Evolutionary conservation across 495 filamentous ascomycete genomes (phyloP).

Genomic region (Echria macrotheca): DNA sequence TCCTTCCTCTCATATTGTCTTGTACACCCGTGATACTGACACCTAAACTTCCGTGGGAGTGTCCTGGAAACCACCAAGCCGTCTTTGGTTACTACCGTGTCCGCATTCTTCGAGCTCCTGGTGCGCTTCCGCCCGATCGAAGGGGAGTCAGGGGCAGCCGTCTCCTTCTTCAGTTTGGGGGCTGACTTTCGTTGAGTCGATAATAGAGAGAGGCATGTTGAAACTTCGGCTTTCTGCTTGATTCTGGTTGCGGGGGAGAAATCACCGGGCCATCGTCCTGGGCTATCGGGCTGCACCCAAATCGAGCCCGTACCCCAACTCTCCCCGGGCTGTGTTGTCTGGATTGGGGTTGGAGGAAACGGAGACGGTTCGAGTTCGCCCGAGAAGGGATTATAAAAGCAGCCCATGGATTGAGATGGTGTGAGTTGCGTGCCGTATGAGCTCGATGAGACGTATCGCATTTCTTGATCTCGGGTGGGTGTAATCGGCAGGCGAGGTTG

Average conservation of each 20-base stretch:
- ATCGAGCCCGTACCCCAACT: constrained; percentile 7
- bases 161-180: too few species aligned
- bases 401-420: constrained; percentile 15
- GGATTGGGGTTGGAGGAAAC: constrained; percentile 4
- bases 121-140: too few species aligned
- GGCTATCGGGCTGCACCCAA: constrained; percentile 20
- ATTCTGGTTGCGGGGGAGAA: neutral
- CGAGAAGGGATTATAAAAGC: constrained; percentile 9
- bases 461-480: constrained; percentile 15
- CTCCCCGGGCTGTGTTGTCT: constrained; percentile 1
- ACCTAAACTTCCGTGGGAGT: too few species aligned
- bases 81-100: too few species aligned
- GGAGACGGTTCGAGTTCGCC: constrained; percentile 12
- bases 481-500: constrained; percentile 18
- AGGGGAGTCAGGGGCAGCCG: too few species aligned
- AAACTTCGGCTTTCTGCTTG: too few species aligned
- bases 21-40: too few species aligned
- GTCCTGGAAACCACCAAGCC: too few species aligned
- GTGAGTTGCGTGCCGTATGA: constrained; percentile 10
- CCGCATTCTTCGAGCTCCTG: too few species aligned
- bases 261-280: too few species aligned
- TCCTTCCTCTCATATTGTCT: constrained; percentile 59
- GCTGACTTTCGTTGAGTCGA: too few species aligned
- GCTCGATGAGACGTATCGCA: neutral
- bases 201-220: too few species aligned